Base-by-base conservation (phyloP, 306 rosid species). In the Vigna mungo region DNA sequence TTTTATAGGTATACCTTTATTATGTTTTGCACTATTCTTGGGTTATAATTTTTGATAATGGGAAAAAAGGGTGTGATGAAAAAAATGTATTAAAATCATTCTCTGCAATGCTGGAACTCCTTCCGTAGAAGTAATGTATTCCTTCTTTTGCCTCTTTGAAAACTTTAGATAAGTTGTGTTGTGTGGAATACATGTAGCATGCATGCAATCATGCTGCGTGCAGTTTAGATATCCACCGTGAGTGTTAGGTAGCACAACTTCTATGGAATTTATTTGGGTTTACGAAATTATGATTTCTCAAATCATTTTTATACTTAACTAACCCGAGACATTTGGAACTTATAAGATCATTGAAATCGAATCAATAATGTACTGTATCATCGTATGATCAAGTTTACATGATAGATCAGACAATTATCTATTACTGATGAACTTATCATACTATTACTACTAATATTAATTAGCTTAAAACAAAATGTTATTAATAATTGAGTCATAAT, bases 91-190 rank as follows among this genome's bases (percentile, higher is more conserved):
- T 25, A 15, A 34, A 17, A 39, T 9, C 9, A 39, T 39, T 39
- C 15, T 18, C 25, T 63, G 9, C 37, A 18, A 9, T 37, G 48
- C 48, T 34, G 47, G 14, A 63, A 37, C 6, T 36, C 27, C 48
- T 39, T 64, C 70, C 70, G 51, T 64, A 39, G 4, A 64, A 64
- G 70, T 20, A 64, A 39, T 39, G 51, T 4, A 9, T 12, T 64
- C 10, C 3, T 18, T 10, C 27, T 63, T 63, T 63, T 17, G 69
- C 1, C 47, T 17, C 14, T 37, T 37, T 39, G 30, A 64, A 34
- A 17, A 64, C 27, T 64, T n/a, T 62, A n/a, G 47, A n/a, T 48
- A 6, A 63, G 48, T 36, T 63, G 23, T 39, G 51, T 64, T 37
- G 49, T 64, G 70, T 0, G n/a, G 39, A 64, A 64, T 17, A 64